Percentiles rank a stretch among this genome's conserved stretches.
These are phyloP conservation scores for Tolypocladium guangdongense DNA, from an alignment of 2,329 filamentous ascomycete species.

Conservation along the genomic window DNA sequence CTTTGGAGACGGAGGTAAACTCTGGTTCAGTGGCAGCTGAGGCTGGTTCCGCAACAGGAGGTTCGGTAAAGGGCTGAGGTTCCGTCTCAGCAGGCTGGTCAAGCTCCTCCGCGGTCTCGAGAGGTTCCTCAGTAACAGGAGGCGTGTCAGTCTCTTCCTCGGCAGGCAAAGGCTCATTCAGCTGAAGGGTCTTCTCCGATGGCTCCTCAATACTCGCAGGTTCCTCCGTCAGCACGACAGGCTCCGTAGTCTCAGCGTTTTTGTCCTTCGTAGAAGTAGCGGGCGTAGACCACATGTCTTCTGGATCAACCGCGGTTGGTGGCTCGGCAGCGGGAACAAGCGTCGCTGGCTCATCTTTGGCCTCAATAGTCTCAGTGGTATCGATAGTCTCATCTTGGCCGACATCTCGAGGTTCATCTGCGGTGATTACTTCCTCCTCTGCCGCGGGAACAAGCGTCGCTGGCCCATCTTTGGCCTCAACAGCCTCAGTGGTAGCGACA, in stretches of 20 bases:
- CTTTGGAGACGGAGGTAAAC: neutral
- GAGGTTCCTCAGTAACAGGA: neutral
- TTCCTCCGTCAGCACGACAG: conserved; percentile 1
- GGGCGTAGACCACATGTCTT: conserved; percentile 2
- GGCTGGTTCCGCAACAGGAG: neutral
- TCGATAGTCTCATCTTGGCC: neutral
- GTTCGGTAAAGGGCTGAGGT: neutral
- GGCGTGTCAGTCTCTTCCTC: conserved; percentile 5
- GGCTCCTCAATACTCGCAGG: neutral
- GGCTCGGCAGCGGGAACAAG: neutral
- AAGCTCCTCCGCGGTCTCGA: neutral
- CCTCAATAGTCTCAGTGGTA: neutral
- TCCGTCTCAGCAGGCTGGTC: neutral
- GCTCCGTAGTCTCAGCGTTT: neutral
- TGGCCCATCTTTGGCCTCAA: neutral
- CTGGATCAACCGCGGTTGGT: neutral
- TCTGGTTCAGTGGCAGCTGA: neutral
- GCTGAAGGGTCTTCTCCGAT: conserved; percentile 5
- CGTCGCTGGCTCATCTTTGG: neutral
- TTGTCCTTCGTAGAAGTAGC: conserved; percentile 4
- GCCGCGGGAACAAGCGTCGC: neutral
- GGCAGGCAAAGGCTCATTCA: conserved; percentile 4
- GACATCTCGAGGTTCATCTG: neutral
- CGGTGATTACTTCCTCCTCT: neutral
- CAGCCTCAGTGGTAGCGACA: neutral